Evolutionary conservation across 805 yeast species (phyloP).

Genomic region (Candida fluviatilis): DNA sequence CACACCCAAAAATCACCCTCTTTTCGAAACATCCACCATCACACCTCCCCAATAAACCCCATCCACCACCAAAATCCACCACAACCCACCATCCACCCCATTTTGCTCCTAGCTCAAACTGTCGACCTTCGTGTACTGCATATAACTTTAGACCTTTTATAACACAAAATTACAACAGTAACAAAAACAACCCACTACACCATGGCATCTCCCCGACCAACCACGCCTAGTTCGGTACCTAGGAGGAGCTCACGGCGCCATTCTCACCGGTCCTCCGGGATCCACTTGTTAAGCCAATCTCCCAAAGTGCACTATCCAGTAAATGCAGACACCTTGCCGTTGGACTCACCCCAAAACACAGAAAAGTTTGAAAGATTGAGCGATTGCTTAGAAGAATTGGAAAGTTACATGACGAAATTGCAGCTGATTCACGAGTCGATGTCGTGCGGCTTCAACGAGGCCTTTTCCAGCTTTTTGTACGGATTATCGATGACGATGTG

Average conservation of each 20-base stretch:
- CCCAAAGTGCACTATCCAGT: slow-evolving; percentile 45
- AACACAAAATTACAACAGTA: background rate
- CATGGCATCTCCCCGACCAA: slow-evolving; percentile 18
- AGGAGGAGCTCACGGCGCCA: slow-evolving; percentile 17
- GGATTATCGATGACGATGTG: slow-evolving; percentile 84
- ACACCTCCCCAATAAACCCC: too few relatives aligned
- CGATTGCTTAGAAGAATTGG: slow-evolving; percentile 53
- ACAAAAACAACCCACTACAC: too few relatives aligned
- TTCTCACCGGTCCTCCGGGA: slow-evolving; percentile 34
- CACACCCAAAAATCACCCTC: too few relatives aligned
- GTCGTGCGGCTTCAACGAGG: slow-evolving; percentile 63
- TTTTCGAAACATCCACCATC: too few relatives aligned
- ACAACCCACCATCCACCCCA: too few relatives aligned
- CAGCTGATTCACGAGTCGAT: slow-evolving; percentile 59
- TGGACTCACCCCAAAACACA: slow-evolving; percentile 34
- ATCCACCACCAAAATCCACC: too few relatives aligned
- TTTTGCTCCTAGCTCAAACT: too few relatives aligned
- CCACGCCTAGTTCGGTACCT: slow-evolving; percentile 16
- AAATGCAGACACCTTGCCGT: slow-evolving; percentile 35
- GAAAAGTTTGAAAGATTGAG: slow-evolving; percentile 42
- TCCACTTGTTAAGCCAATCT: slow-evolving; percentile 33
- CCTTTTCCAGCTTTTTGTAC: slow-evolving; percentile 70
- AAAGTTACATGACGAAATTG: slow-evolving; percentile 53
- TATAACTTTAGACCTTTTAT: too few relatives aligned
- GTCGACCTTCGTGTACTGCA: too few relatives aligned